Evolutionary conservation across 805 yeast species (phyloP), one percentile per base, ranked within the genome.

Genomic region (Lachancea cidri): DNA sequence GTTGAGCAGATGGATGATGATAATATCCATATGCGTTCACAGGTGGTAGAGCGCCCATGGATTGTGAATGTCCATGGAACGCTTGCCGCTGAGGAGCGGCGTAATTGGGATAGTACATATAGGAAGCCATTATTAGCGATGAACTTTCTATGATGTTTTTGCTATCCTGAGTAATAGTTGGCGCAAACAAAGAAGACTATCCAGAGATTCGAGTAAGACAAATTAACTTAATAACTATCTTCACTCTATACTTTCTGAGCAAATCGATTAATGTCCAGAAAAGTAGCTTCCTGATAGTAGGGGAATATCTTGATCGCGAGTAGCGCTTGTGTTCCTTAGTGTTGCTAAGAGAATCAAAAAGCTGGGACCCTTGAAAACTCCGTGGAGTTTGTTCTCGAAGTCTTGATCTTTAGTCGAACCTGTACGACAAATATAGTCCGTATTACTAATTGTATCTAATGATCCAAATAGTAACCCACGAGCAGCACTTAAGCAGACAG

Each of bases 151-250:
- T 7, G 27, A 22, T 22, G 27, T 7, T 22, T 22, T 22, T 11
- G 27, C 27, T 22, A 7, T 22, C 27, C 27, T 22, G 7, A 11
- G 9, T 22, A 22, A 22, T 7, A 22, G 11, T 22, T 22, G 27
- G 27, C 27, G 27, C 27, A 22, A 22, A 31, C 19, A 15, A 18
- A 20, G 15, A 22, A 20, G 11, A 22, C 40, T 36, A 27, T 41
- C 39, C 13, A 35, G 39, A 31, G 44, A 24, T 41, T 41, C 44
- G 44, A 41, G 35, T 40, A 48, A 53, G 61, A 56, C 60, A 55
- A 54, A 58, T 55, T 58, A 58, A 58, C 50, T 47, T 47, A 58
- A 58, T 58, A 58, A 58, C 61, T 58, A 53, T 50, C 64, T 53
- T 46, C 43, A 45, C 38, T 39, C 44, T 41, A 41, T 41, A 36